A percentile compares a stretch with the other conserved stretches of the same genome.
Evolutionary conservation across 1,284 basidiomycete genomes (phyloP).

Genomic region (Fereydounia khargensis): DNA sequence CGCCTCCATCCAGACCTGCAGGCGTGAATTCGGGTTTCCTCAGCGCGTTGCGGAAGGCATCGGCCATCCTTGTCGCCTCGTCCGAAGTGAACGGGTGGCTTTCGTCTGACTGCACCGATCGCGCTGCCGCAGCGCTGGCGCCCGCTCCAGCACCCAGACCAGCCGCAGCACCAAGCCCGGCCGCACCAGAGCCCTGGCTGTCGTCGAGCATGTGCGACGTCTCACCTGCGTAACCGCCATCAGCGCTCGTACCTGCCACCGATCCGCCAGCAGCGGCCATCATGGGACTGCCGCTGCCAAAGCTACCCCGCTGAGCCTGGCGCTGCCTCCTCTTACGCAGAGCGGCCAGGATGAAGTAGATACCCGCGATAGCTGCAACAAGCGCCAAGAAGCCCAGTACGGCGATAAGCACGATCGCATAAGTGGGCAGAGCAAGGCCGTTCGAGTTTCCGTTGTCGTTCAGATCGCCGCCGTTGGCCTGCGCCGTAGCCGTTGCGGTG

Average conservation of each 20-base stretch:
- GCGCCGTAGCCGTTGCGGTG: conserved; percentile 42
- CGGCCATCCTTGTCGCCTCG: conserved; percentile 42
- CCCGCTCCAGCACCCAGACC: conserved; percentile 14
- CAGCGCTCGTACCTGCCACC: conserved; percentile 14
- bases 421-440: conserved; percentile 31
- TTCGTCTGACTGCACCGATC: conserved; percentile 19
- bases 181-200: conserved; percentile 3
- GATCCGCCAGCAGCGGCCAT: conserved; percentile 30
- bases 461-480: conserved; percentile 39
- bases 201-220: conserved; percentile 28
- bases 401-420: conserved; percentile 48
- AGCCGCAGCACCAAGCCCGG: background rate
- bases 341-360: conserved; percentile 40
- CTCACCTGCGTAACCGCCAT: conserved; percentile 14
- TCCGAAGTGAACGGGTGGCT: conserved; percentile 37
- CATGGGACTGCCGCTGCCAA: conserved; percentile 35
- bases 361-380: conserved; percentile 22
- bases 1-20: conserved; percentile 11
- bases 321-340: conserved; percentile 23
- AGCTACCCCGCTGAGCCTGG: conserved; percentile 14
- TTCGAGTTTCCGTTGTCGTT: conserved; percentile 13
- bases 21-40: conserved; percentile 34
- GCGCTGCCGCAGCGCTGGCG: conserved; percentile 12
- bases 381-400: conserved; percentile 46
- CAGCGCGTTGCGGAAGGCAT: conserved; percentile 41